phyloP scores from a whole-genome alignment of 306 rosid genomes.

The Mucuna pruriens region DNA sequence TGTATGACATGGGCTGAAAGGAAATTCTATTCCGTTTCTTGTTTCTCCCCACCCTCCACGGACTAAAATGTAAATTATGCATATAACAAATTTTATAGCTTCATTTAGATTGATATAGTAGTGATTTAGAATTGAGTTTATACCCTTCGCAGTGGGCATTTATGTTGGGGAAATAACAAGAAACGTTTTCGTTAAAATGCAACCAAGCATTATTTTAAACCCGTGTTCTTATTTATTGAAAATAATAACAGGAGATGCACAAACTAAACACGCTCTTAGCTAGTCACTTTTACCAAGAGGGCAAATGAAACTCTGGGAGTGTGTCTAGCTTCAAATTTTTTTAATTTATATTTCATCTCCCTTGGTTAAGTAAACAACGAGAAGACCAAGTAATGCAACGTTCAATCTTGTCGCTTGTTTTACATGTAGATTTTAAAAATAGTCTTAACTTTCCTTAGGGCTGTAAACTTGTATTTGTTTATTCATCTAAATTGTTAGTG shows the following conservation, averaged over 20 bases:
- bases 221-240: background rate
- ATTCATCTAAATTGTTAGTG: background rate
- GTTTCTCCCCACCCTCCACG: constrained; percentile 6
- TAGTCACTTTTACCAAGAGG: background rate
- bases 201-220: background rate
- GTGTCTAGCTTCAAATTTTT: background rate
- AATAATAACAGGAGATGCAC: background rate
- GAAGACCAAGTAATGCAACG: background rate
- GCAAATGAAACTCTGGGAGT: background rate
- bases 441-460: background rate
- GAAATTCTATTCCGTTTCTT: constrained; percentile 16
- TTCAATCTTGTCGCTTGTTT: background rate
- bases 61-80: constrained; percentile 1
- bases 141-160: background rate
- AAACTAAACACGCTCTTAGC: background rate
- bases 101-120: constrained; percentile 16
- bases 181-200: background rate
- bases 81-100: background rate
- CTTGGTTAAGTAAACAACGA: background rate
- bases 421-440: constrained; percentile 9
- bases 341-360: background rate
- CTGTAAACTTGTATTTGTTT: background rate
- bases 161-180: background rate
- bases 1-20: constrained; percentile 10
- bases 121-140: background rate